Evolutionary conservation across 129 eudicot species (phyloP).

Genomic region (Flaveria bidentis): DNA sequence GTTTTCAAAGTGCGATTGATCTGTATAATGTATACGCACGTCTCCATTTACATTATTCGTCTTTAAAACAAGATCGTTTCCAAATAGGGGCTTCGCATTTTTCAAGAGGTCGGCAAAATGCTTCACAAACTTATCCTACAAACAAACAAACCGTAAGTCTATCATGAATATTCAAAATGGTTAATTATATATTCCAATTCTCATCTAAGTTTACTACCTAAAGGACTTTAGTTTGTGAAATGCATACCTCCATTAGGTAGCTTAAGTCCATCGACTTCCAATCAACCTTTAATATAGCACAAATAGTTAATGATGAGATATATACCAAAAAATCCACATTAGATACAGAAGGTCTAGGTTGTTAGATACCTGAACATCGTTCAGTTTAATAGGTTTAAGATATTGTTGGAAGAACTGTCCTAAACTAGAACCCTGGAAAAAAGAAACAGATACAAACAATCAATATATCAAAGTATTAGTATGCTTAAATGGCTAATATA

Average conservation of each 20-base stretch:
- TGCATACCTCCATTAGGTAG: slow-evolving; percentile 85
- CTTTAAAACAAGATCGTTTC: slow-evolving; percentile 52
- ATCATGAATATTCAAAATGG: slow-evolving; percentile 16
- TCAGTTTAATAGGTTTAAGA: slow-evolving; percentile 86
- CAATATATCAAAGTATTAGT: not conserved
- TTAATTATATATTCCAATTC: no score
- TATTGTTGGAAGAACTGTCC: slow-evolving; percentile 93
- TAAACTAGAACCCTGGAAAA: slow-evolving; percentile 90
- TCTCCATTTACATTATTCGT: slow-evolving; percentile 66
- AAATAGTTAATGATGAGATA: slow-evolving; percentile 1
- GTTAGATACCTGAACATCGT: slow-evolving; percentile 67
- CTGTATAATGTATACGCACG: slow-evolving; percentile 70
- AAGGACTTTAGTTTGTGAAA: slow-evolving; percentile 7
- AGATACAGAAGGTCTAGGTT: not conserved
- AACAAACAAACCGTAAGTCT: slow-evolving; percentile 9
- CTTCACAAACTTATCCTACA: slow-evolving; percentile 68
- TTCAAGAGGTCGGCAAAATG: slow-evolving; percentile 71
- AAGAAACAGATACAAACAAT: not conserved
- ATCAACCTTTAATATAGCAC: slow-evolving; percentile 55
- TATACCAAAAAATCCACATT: slow-evolving; percentile 15
- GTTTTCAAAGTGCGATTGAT: slow-evolving; percentile 70
- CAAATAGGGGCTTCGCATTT: slow-evolving; percentile 68
- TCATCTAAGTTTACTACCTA: not conserved
- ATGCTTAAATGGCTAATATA: not conserved
- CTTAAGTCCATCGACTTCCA: slow-evolving; percentile 91